Conservation (phyloP, 495 filamentous ascomycete species). For the Neurospora sp. region DNA sequence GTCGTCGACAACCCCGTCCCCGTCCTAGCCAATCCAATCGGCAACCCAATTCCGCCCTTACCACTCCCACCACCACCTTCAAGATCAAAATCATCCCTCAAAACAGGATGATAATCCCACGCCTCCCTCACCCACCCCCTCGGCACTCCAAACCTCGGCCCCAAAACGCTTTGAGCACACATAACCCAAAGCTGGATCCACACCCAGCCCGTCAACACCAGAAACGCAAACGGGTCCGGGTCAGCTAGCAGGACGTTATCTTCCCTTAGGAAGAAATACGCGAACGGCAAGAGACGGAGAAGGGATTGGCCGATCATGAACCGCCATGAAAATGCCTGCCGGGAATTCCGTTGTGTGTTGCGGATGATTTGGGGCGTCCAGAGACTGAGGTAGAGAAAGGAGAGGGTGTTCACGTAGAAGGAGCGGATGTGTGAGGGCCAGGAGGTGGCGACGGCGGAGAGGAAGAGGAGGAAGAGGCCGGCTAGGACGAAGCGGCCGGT, state of each 20-base stretch:
- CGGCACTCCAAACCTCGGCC: conserved; percentile 58
- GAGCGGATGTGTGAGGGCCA: conserved; percentile 63
- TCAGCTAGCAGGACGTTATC: conserved; percentile 76
- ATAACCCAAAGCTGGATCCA: conserved; percentile 82
- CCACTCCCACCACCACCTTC: conserved; percentile 49
- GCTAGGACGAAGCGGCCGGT: conserved; percentile 70
- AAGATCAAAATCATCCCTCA: conserved; percentile 66
- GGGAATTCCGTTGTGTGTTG: conserved; percentile 84
- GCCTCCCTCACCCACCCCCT: conserved; percentile 66
- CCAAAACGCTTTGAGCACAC: conserved; percentile 71
- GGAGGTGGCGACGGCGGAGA: conserved; percentile 63
- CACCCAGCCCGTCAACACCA: conserved; percentile 65
- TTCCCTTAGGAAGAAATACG: conserved; percentile 65
- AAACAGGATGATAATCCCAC: conserved; percentile 89
- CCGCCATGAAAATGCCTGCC: conserved; percentile 76
- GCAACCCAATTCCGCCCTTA: conserved; percentile 30
- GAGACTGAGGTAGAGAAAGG: conserved; percentile 72
- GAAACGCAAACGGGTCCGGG: conserved; percentile 52
- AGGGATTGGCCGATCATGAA: conserved; percentile 78
- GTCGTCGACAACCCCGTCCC: conserved; percentile 18
- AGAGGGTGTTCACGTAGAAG: conserved; percentile 57
- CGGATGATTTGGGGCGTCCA: conserved; percentile 88
- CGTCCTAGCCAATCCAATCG: conserved; percentile 50
- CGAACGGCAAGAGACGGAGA: conserved; percentile 63
- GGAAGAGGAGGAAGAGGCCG: conserved; percentile 58